phyloP scores from a whole-genome alignment of 805 yeast genomes.

The Nakazawaea siamensis region DNA sequence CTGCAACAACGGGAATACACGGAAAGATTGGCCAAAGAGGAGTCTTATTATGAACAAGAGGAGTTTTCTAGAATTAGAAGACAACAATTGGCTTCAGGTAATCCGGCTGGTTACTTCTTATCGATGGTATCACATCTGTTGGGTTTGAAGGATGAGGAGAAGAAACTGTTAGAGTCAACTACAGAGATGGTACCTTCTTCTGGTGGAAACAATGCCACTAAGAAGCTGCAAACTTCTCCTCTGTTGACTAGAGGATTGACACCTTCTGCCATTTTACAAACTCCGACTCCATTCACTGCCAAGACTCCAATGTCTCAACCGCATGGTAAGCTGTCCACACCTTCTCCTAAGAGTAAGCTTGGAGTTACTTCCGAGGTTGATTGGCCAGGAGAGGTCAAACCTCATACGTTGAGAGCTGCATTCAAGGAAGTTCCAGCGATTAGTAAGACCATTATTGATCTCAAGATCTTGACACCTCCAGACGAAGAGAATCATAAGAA shows the following conservation, averaged over 20 bases:
- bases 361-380: conserved; percentile 13
- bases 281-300: conserved; percentile 26
- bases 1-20: conserved; percentile 21
- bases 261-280: conserved; percentile 30
- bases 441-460: conserved; percentile 20
- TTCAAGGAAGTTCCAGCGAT: conserved; percentile 35
- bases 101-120: conserved; percentile 40
- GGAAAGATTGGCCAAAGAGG: conserved; percentile 21
- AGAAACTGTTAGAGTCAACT: no score
- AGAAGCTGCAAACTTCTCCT: conserved; percentile 8
- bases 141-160: conserved; percentile 33
- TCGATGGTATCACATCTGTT: conserved; percentile 44
- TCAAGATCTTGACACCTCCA: conserved; percentile 26
- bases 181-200: conserved; percentile 16
- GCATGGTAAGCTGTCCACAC: conserved; percentile 21
- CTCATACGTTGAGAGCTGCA: conserved; percentile 34
- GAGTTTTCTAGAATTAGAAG: conserved; percentile 37
- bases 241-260: conserved; percentile 19
- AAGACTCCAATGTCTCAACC: conserved; percentile 22
- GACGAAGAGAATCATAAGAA: conserved; percentile 13
- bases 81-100: conserved; percentile 34
- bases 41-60: conserved; percentile 15
- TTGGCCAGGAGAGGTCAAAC: conserved; percentile 34
- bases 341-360: conserved; percentile 25
- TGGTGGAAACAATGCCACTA: conserved; percentile 2